A percentile compares a stretch with the other conserved stretches of the same genome.
These are phyloP conservation scores for Colletotrichum sp. DNA, from an alignment of 2,329 filamentous ascomycete genomes.

Conservation along the genomic window DNA sequence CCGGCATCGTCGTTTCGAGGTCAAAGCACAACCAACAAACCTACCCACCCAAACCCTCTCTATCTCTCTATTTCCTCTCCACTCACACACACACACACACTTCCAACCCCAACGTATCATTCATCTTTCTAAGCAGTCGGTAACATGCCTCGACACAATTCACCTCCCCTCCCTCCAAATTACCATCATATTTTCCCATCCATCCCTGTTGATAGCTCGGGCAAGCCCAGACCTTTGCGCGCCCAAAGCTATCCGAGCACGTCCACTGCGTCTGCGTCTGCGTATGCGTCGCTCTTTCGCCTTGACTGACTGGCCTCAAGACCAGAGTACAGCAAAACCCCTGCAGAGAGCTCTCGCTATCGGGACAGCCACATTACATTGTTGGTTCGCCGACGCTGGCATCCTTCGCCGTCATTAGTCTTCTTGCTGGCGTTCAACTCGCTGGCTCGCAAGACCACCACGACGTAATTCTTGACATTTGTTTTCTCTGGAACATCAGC, in stretches of 20 bases:
- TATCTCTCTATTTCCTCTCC: background rate
- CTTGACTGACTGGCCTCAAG: background rate
- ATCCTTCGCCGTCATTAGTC: background rate
- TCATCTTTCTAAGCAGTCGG: background rate
- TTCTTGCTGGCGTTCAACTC: background rate
- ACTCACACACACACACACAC: background rate
- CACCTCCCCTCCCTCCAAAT: background rate
- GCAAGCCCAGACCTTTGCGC: background rate
- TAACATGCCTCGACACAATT: background rate
- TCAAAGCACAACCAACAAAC: conserved; percentile 8
- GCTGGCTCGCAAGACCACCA: background rate
- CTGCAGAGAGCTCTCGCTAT: background rate
- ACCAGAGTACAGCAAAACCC: background rate
- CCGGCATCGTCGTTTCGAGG: background rate
- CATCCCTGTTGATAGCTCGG: background rate
- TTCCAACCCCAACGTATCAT: background rate
- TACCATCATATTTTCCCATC: background rate
- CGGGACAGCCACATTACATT: background rate
- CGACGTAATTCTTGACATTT: background rate
- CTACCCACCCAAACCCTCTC: background rate
- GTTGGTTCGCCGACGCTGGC: background rate
- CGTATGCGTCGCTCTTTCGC: background rate
- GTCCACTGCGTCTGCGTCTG: background rate
- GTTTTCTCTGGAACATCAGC: background rate
- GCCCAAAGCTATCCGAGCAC: background rate